These are phyloP conservation scores for Hyparrhenia diplandra DNA, from an alignment of 176 grass and related monocot species.

Conservation along the genomic window DNA sequence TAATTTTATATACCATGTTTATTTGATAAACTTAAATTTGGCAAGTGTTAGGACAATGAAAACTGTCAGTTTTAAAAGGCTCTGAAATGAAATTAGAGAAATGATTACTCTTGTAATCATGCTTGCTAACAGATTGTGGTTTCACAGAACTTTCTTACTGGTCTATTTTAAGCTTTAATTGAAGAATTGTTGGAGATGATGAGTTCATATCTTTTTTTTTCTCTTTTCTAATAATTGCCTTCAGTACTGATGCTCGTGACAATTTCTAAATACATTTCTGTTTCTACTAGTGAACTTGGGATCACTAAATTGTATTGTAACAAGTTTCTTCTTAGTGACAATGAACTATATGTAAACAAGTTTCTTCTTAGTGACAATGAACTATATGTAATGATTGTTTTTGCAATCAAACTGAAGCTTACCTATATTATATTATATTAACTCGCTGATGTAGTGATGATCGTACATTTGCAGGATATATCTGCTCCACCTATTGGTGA, in stretches of 20 bases:
- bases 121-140: neutral
- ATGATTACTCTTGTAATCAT: neutral
- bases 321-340: neutral
- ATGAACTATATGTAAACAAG: neutral
- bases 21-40: neutral
- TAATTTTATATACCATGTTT: neutral
- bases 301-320: neutral
- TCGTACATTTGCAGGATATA: slow-evolving; percentile 37
- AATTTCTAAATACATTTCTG: neutral
- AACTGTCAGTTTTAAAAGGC: neutral
- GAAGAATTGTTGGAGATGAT: neutral
- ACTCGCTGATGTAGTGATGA: neutral
- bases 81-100: neutral
- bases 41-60: neutral
- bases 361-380: neutral
- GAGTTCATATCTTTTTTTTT: neutral
- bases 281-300: neutral
- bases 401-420: slow-evolving; percentile 7
- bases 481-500: slow-evolving; percentile 1
- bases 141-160: neutral
- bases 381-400: neutral
- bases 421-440: slow-evolving; percentile 3
- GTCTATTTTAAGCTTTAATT: slow-evolving; percentile 1
- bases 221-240: neutral
- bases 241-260: neutral